Conservation (phyloP, 257 asterid genomes). For the Misopates orontium region DNA sequence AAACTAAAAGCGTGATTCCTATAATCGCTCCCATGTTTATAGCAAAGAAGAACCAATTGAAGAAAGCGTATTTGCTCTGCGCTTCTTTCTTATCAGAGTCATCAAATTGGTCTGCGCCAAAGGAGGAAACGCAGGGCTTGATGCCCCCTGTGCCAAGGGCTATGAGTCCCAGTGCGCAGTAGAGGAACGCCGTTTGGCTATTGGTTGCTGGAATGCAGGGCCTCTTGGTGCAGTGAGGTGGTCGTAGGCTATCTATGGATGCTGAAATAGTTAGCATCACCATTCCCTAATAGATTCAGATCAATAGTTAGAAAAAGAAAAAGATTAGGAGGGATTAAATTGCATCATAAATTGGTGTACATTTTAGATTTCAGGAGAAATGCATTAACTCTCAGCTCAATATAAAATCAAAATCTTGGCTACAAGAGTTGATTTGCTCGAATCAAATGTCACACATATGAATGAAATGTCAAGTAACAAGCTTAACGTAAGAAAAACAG, state of each 20-base stretch:
- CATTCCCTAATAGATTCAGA: constrained; percentile 54
- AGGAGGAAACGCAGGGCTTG: constrained; percentile 81
- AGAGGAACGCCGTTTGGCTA: constrained; percentile 52
- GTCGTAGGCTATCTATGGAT: constrained; percentile 56
- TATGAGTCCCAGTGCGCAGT: constrained; percentile 55
- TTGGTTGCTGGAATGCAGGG: constrained; percentile 58
- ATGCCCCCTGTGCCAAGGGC: constrained; percentile 87
- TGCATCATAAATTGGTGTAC: too few species aligned
- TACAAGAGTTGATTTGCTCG: too few species aligned
- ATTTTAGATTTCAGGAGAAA: too few species aligned
- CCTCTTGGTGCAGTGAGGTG: constrained; percentile 50
- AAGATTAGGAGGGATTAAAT: too few species aligned
- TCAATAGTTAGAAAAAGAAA: too few species aligned
- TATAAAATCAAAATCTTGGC: too few species aligned
- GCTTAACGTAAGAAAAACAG: too few species aligned
- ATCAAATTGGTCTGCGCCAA: constrained; percentile 80
- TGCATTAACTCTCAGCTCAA: too few species aligned
- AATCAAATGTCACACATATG: too few species aligned
- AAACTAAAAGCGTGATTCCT: constrained; percentile 70
- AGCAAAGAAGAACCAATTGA: constrained; percentile 88
- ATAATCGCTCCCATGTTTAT: constrained; percentile 79
- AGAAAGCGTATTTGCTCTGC: constrained; percentile 60
- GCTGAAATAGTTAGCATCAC: constrained; percentile 70
- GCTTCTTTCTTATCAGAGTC: constrained; percentile 53
- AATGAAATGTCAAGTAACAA: too few species aligned